Evolutionary conservation across 148 eudicot species (phyloP).

Genomic region (Cornus suecica): DNA sequence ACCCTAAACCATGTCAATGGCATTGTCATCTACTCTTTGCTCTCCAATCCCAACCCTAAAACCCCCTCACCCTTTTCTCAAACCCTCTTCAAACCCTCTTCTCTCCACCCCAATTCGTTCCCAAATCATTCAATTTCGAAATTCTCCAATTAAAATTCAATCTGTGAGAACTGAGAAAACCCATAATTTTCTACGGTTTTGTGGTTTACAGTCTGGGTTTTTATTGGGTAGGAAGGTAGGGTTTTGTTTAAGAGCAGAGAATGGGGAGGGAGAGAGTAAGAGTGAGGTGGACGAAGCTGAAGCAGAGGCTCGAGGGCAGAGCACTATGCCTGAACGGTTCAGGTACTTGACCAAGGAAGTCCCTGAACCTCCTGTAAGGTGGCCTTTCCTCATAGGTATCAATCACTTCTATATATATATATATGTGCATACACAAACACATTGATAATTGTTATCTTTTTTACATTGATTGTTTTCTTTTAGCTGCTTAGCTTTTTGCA

Average conservation of each 20-base stretch:
- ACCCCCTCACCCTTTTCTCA: slow-evolving; percentile 10
- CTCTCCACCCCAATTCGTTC: not conserved
- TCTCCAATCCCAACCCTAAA: slow-evolving; percentile 14
- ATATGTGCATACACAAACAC: too few species aligned
- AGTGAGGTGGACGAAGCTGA: slow-evolving; percentile 32
- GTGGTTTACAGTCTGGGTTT: slow-evolving; percentile 5
- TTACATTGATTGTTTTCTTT: too few species aligned
- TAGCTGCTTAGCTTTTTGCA: not conserved
- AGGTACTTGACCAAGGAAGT: slow-evolving; percentile 51
- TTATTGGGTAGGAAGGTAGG: slow-evolving; percentile 14
- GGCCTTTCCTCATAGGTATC: slow-evolving; percentile 80
- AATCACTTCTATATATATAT: not conserved
- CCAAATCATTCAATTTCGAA: slow-evolving; percentile 17
- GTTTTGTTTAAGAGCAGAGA: slow-evolving; percentile 33
- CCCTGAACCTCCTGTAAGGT: slow-evolving; percentile 52
- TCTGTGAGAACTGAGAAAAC: not conserved
- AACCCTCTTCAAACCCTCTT: not conserved
- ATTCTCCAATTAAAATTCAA: slow-evolving; percentile 10
- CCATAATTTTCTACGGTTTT: slow-evolving; percentile 6
- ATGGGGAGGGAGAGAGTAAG: slow-evolving; percentile 20
- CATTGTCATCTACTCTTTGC: not conserved
- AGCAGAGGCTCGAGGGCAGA: slow-evolving; percentile 53
- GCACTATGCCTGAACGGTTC: slow-evolving; percentile 78
- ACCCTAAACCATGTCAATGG: not conserved
- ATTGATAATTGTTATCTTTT: not conserved